Conservation (phyloP, 345 rosid species). For the Aethionema arabicum region DNA sequence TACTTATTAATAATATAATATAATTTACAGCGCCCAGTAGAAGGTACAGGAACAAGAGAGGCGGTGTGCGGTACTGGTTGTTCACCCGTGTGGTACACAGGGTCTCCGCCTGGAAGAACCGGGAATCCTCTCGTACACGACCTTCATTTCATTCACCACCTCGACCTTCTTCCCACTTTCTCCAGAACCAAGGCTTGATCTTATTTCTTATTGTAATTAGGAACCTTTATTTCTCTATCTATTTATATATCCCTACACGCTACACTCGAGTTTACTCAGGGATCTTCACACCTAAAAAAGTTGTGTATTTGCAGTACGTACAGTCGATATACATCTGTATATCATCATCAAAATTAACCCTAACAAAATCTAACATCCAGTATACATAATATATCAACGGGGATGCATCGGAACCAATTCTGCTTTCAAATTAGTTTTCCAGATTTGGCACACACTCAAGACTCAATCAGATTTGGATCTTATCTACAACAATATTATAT, state of each 20-base stretch:
- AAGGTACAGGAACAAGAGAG: slow-evolving; percentile 31
- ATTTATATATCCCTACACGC: not conserved
- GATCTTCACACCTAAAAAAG: too few relatives aligned
- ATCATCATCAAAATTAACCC: too few relatives aligned
- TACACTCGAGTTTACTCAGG: too few relatives aligned
- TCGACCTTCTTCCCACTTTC: slow-evolving; percentile 64
- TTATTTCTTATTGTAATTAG: not conserved
- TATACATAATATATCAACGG: too few relatives aligned
- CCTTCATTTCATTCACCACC: slow-evolving; percentile 59
- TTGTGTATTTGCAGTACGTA: too few relatives aligned
- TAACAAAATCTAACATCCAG: too few relatives aligned
- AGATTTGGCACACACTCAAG: too few relatives aligned
- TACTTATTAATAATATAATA: not conserved
- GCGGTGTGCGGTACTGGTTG: slow-evolving; percentile 35
- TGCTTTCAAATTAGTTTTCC: too few relatives aligned
- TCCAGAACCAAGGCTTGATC: slow-evolving; percentile 45
- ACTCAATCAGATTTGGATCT: too few relatives aligned
- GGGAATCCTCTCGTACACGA: slow-evolving; percentile 73
- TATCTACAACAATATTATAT: too few relatives aligned
- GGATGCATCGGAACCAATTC: too few relatives aligned
- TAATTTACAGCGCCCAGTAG: slow-evolving; percentile 34
- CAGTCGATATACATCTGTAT: too few relatives aligned
- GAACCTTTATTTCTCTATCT: not conserved
- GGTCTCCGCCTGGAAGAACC: slow-evolving; percentile 82
- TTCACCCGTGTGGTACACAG: slow-evolving; percentile 46